phyloP scores from a whole-genome alignment of 129 eudicot genomes.

The Artemisia argyi region DNA sequence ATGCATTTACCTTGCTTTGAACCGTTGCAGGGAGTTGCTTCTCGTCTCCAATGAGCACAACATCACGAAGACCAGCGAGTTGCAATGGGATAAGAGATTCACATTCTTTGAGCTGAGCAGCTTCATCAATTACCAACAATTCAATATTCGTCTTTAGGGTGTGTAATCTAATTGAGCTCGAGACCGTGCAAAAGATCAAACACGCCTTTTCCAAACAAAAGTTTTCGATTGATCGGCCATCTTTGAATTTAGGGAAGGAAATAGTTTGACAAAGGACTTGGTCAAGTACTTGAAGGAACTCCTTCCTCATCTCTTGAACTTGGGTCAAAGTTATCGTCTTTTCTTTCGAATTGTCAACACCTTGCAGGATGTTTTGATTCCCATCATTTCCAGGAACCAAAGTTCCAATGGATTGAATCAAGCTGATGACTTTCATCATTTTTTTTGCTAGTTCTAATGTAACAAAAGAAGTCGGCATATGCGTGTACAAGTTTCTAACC shows the following conservation, averaged over 20 bases:
- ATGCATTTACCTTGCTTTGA: constrained; percentile 54
- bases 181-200: constrained; percentile 70
- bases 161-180: constrained; percentile 51
- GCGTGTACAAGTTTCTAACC: constrained; percentile 48
- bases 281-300: constrained; percentile 39
- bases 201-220: constrained; percentile 61
- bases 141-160: constrained; percentile 33
- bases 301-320: constrained; percentile 6
- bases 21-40: constrained; percentile 74
- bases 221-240: constrained; percentile 15
- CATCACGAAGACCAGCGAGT: constrained; percentile 59
- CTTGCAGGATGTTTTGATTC: not conserved
- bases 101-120: constrained; percentile 79
- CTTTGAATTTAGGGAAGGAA: constrained; percentile 29
- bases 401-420: constrained; percentile 24
- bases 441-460: constrained; percentile 30
- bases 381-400: constrained; percentile 3
- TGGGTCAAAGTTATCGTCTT: not conserved
- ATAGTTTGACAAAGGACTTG: constrained; percentile 24
- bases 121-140: constrained; percentile 73
- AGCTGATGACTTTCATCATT: constrained; percentile 34
- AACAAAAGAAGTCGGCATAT: constrained; percentile 51
- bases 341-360: not conserved
- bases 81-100: constrained; percentile 76
- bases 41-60: constrained; percentile 75